phyloP scores from a whole-genome alignment of 2,329 filamentous ascomycete species.

The Fusarium nanum region DNA sequence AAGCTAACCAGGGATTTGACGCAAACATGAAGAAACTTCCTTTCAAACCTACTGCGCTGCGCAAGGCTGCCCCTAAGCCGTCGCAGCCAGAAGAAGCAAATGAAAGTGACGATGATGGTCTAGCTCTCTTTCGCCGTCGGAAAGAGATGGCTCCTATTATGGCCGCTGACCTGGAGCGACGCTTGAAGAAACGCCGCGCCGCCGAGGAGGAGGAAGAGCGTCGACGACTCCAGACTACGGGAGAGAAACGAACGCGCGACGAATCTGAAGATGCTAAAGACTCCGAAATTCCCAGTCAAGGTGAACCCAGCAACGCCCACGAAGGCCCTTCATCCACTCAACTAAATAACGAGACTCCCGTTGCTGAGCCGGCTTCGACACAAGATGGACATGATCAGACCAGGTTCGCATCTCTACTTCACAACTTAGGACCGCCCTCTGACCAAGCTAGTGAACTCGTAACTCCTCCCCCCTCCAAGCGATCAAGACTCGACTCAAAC shows the following conservation, averaged over 20 bases:
- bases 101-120: conserved; percentile 49
- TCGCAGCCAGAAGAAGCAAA: conserved; percentile 29
- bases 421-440: conserved; percentile 12
- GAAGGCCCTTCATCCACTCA: neutral
- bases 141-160: conserved; percentile 62
- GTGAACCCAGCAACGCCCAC: neutral
- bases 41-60: conserved; percentile 62
- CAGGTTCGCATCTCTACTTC: conserved; percentile 36
- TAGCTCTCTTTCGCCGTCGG: conserved; percentile 63
- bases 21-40: conserved; percentile 57
- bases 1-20: conserved; percentile 18
- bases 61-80: conserved; percentile 47
- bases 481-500: conserved; percentile 46
- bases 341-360: conserved; percentile 3
- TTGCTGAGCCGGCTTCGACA: conserved; percentile 24
- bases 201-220: conserved; percentile 36
- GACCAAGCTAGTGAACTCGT: conserved; percentile 48
- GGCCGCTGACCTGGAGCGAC: conserved; percentile 55
- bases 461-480: conserved; percentile 56
- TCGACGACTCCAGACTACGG: conserved; percentile 20
- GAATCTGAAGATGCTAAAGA: conserved; percentile 28
- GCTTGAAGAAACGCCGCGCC: conserved; percentile 42
- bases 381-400: conserved; percentile 23
- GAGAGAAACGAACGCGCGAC: conserved; percentile 42
- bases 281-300: neutral